phyloP scores from a whole-genome alignment of 139 green algal species.

The Edaphochlamys debaryana region DNA sequence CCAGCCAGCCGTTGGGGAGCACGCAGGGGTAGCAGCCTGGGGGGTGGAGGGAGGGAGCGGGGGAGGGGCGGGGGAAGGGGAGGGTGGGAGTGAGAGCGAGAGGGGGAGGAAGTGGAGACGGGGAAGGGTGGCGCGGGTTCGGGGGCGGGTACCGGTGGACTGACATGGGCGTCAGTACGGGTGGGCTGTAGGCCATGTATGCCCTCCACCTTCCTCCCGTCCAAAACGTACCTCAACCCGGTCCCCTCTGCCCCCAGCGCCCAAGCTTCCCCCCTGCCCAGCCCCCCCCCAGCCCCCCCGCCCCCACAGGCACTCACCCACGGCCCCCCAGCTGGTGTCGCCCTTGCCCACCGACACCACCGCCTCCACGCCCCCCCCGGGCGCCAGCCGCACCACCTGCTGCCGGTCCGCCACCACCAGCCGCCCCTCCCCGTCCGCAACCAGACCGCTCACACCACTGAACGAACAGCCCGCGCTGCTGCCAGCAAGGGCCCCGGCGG shows the following conservation, averaged over 20 bases:
- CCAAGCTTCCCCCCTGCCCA: background rate
- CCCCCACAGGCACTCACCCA: background rate
- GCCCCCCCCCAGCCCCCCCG: background rate
- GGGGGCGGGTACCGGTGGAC: too few species aligned
- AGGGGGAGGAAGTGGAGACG: too few species aligned
- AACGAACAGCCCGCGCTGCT: background rate
- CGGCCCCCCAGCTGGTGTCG: slow-evolving; percentile 13
- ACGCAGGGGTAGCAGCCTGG: slow-evolving; percentile 17
- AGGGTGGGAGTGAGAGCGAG: background rate
- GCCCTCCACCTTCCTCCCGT: too few species aligned
- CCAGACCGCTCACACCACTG: slow-evolving; percentile 6
- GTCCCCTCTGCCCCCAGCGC: background rate
- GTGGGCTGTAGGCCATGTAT: too few species aligned
- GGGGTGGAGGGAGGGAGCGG: background rate
- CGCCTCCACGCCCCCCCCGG: background rate
- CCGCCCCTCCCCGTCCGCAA: background rate
- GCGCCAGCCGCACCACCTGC: slow-evolving; percentile 13
- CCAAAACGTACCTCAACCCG: background rate
- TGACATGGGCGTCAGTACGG: too few species aligned
- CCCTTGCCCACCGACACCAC: slow-evolving; percentile 18
- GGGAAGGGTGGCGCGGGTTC: too few species aligned
- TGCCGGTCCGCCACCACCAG: slow-evolving; percentile 16
- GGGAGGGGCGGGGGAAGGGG: background rate
- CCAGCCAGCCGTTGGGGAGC: slow-evolving; percentile 30
- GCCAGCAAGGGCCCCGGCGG: background rate